Evolutionary conservation across 345 rosid species (phyloP), one percentile per base, ranked within the genome.

Genomic region (Camelina sativa): DNA sequence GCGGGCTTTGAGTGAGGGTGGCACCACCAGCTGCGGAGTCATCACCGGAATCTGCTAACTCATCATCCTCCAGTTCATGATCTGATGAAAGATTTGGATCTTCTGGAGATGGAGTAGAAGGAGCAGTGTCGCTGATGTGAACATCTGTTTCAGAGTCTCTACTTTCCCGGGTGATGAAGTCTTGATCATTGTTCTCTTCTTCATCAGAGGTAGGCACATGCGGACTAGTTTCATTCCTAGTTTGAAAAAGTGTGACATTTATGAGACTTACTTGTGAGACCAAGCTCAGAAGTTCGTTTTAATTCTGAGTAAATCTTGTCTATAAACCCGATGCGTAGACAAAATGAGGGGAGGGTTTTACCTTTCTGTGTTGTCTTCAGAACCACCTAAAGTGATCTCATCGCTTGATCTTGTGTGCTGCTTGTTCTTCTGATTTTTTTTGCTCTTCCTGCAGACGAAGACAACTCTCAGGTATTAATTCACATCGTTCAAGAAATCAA

Each of bases 1-100:
- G 71, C 41, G 85, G 75, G 65, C 77, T 77, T 73, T 63, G 81
- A 67, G 64, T 65, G 6, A 66, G 19, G 25, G 71, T 41, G 10
- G 64, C 76, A 60, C 50, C 84, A 48, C 65, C 76, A 67, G 85
- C 87, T 54, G 76, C 91, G 75, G 87, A 65, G 57, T 82, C 84
- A 66, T 82, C 85, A 11, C 81, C 89, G 2, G 32, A 57, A 54
- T 73, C 81, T 43, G 67, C 59, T 9, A 88, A 64, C 47, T 74
- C 84, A 66, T 79, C 83, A 25, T 82, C 90, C 46, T 66, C 56
- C 54, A 77, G 58, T 64, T 74, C 76, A 19, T 76, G 57, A 61
- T 71, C 86, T 53, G 67, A 76, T 34, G 32, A 30, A 38, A 55
- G 17, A 28, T 67, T 55, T 37, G 43, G 30, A 55, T 79, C 79